A percentile compares a stretch with the other conserved stretches of the same genome.
These are phyloP conservation scores for Alternaria conjuncta DNA, from an alignment of 2,329 filamentous ascomycete species.

Conservation along the genomic window DNA sequence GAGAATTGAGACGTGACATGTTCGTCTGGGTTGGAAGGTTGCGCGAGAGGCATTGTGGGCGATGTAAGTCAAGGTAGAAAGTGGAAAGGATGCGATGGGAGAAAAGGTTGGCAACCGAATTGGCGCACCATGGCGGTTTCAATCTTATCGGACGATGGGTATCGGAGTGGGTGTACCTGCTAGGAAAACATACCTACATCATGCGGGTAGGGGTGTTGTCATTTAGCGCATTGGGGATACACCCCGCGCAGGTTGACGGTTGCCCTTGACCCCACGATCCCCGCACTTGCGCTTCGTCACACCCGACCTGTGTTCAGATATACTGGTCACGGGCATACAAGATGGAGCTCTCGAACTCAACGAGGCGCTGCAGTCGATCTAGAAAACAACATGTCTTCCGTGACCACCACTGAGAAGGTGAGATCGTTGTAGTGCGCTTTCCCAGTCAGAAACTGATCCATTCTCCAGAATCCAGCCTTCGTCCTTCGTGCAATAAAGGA, in stretches of 20 bases:
- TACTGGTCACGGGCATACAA: not conserved
- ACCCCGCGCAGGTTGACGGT: constrained; percentile 4
- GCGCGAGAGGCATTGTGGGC: constrained; percentile 8
- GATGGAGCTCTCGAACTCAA: not conserved
- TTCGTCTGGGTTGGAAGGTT: constrained; percentile 10
- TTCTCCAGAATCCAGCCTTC: constrained; percentile 53
- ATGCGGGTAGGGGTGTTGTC: constrained; percentile 24
- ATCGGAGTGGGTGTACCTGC: not conserved
- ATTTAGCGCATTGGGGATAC: not conserved
- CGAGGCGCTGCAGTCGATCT: not conserved
- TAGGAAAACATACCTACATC: not conserved
- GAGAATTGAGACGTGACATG: constrained; percentile 19
- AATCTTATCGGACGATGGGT: not conserved
- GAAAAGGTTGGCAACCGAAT: not conserved
- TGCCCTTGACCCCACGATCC: constrained; percentile 5
- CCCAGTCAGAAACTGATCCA: not conserved
- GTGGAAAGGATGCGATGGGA: not conserved
- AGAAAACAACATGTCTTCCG: not conserved
- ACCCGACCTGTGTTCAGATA: not conserved
- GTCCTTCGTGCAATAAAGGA: constrained; percentile 56
- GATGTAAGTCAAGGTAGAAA: not conserved
- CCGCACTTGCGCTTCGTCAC: not conserved
- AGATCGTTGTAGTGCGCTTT: not conserved
- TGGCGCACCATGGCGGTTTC: not conserved
- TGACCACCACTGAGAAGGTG: not conserved